These are phyloP conservation scores for Lentinus tigrinus DNA, from an alignment of 768 basidiomycete species.

Conservation along the genomic window DNA sequence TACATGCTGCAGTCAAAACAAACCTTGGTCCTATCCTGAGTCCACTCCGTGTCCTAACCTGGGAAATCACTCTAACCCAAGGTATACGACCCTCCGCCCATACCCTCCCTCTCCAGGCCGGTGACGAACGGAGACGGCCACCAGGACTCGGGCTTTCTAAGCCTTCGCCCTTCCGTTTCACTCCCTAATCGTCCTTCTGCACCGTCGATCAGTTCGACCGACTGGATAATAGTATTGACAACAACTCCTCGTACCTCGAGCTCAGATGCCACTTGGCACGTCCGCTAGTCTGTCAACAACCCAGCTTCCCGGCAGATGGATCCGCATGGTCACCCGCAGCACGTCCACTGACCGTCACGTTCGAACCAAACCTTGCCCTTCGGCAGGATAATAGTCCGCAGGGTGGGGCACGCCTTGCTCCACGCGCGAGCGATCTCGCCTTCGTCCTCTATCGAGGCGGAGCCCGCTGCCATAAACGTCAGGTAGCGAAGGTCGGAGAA, in stretches of 20 bases:
- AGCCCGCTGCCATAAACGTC: conserved; percentile 55
- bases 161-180: too few species aligned
- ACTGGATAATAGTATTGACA: too few species aligned
- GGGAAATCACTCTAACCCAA: not conserved
- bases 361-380: conserved; percentile 62
- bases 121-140: too few species aligned
- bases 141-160: too few species aligned
- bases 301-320: not conserved
- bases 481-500: conserved; percentile 48
- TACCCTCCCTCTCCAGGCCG: too few species aligned
- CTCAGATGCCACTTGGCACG: not conserved
- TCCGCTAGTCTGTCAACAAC: not conserved
- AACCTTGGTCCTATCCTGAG: not conserved
- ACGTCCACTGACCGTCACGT: conserved; percentile 23
- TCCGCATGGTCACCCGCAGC: conserved; percentile 10
- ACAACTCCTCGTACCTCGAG: too few species aligned
- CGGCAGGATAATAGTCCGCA: conserved; percentile 64
- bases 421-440: conserved; percentile 51
- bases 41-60: not conserved
- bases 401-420: conserved; percentile 57
- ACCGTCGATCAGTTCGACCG: too few species aligned
- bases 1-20: not conserved
- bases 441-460: conserved; percentile 38
- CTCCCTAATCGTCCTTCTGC: too few species aligned
- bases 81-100: not conserved